Evolutionary conservation across 345 rosid species (phyloP), one percentile per base, ranked within the genome.

Genomic region (Combretum micranthum): DNA sequence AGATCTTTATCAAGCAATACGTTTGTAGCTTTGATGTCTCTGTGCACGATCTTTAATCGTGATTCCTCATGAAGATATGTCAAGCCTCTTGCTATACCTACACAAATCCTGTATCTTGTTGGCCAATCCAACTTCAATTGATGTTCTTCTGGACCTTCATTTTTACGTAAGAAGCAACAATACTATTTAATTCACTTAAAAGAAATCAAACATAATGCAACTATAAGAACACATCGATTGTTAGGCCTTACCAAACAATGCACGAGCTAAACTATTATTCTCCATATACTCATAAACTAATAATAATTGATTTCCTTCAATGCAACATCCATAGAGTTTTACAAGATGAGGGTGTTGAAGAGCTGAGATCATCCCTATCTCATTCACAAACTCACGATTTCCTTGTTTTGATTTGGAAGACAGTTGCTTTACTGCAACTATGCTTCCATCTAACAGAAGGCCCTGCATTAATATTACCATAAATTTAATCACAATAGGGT

Each of bases 371-470:
- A 78, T 74, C 57, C 79, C 78, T 12, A 76, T 66, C 66, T 85
- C 88, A 43, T 71, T 80, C 53, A 85, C 67, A 55, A 85, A 85
- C 50, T 85, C 91, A 15, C 78, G 56, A 49, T 80, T 79, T 15
- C 91, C 91, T 69, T 85, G 91, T 42, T 60, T 80, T 21, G 91
- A 84, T 68, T 74, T 80, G 0, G 91, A 68, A 43, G 91, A 84
- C 59, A 77, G 85, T 52, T 75, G 79, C 73, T 82, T 85, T 52
- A 85, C 79, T n/a, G 88, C 88, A 10, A 80, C 69, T 12, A 72
- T 39, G 1, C 55, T 66, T 15, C 87, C 87, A 72, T 84, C 85
- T 39, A 65, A 52, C 26, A 82, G 59, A 21, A 59, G 52, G 47
- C 91, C 87, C 84, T 82, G 64, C 62, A 64, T 20, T 46, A 11